A percentile compares a stretch with the other conserved stretches of the same genome.
These are phyloP conservation scores for Trichomonas gallinae DNA, from an alignment of 208 protist species.

Conservation along the genomic window DNA sequence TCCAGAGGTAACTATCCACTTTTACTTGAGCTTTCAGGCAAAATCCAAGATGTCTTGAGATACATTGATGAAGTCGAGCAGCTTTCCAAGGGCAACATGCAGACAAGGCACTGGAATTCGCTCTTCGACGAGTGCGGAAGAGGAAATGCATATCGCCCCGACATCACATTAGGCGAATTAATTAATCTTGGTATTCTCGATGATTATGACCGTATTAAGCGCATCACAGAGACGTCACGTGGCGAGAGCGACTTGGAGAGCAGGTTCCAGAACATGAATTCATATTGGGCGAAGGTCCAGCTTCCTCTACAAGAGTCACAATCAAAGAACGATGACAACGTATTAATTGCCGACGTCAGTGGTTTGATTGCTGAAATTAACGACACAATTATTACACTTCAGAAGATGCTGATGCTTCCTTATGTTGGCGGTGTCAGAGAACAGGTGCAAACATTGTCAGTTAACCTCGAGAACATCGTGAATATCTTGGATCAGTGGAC, in stretches of 20 bases:
- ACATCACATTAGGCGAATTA: neutral
- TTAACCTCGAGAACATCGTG: neutral
- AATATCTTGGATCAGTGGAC: neutral
- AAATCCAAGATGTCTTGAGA: neutral
- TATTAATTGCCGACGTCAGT: neutral
- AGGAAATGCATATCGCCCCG: neutral
- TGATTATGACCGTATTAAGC: neutral
- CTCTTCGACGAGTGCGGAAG: neutral
- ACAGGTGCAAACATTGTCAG: neutral
- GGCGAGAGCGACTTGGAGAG: neutral
- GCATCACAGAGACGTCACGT: neutral
- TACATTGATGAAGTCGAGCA: neutral
- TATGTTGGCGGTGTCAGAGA: neutral
- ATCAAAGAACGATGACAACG: neutral
- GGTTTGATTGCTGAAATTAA: neutral
- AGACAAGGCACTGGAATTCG: neutral
- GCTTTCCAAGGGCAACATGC: neutral
- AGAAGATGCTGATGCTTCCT: neutral
- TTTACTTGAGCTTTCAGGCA: neutral
- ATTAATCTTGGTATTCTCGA: neutral
- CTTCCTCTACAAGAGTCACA: neutral
- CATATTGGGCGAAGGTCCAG: neutral
- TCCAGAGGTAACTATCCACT: neutral
- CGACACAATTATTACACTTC: neutral
- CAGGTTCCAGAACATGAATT: neutral